phyloP scores from a whole-genome alignment of 2,329 filamentous ascomycete genomes.

The Curvularia verruculosa region DNA sequence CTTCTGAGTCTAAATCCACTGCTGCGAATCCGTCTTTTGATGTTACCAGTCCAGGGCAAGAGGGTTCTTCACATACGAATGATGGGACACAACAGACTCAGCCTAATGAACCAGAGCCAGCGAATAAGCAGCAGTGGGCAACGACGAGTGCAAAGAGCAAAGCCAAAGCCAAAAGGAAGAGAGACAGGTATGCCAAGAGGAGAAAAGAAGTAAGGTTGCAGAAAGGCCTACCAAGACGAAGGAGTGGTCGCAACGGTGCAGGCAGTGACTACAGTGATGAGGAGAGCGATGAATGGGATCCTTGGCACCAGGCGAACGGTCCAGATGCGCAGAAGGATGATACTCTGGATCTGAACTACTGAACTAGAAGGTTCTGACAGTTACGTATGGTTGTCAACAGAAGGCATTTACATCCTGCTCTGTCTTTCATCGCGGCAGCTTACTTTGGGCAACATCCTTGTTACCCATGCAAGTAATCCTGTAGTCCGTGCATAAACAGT shows the following conservation, averaged over 20 bases:
- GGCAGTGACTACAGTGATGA: slow-evolving; percentile 34
- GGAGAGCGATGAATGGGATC: slow-evolving; percentile 51
- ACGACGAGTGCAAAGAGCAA: slow-evolving; percentile 34
- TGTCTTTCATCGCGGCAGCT: too few relatives aligned
- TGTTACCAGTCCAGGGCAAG: slow-evolving; percentile 1
- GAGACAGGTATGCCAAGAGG: slow-evolving; percentile 34
- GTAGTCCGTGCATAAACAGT: background rate
- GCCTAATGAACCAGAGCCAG: slow-evolving; percentile 24
- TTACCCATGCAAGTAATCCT: background rate
- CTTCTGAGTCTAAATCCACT: slow-evolving; percentile 13
- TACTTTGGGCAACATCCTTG: background rate
- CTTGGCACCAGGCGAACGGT: slow-evolving; percentile 53
- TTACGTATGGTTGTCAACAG: background rate
- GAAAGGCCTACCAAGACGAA: slow-evolving; percentile 18
- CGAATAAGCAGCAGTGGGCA: slow-evolving; percentile 36
- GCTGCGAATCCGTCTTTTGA: background rate
- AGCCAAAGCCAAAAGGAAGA: slow-evolving; percentile 32
- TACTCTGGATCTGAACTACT: slow-evolving; percentile 57
- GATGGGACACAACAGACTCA: slow-evolving; percentile 19
- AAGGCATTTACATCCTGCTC: background rate
- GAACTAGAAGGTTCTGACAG: slow-evolving; percentile 9
- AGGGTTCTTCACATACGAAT: slow-evolving; percentile 2
- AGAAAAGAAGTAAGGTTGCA: slow-evolving; percentile 30
- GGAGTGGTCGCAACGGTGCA: slow-evolving; percentile 14
- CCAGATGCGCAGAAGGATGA: slow-evolving; percentile 51